Evolutionary conservation across 1,284 basidiomycete species (phyloP), one percentile per base, ranked within the genome.

Genomic region (Cronartium ribicola): DNA sequence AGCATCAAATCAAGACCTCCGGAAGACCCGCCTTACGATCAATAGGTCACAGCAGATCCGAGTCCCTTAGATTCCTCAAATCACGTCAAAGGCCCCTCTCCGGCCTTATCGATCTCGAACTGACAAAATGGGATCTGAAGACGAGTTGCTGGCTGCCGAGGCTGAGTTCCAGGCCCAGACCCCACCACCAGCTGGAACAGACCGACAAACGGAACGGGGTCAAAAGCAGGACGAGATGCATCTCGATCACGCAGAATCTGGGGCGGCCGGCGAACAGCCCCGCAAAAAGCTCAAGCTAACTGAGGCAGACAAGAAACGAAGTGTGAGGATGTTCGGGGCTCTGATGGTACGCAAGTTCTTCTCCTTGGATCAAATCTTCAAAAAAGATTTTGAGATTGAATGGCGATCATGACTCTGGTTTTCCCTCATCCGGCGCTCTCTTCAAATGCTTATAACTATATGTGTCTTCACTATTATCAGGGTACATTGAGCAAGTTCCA

Each of bases 251-350:
- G 66, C 51, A 36, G 22, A 67, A 37, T 2, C 41, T 29, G 67
- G 48, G 5, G 37, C 67, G n/a, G 44, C 67, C 6, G 60, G 64
- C 41, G 59, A 72, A 5, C 69, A 72, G 29, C 69, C 71, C 22
- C 46, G 55, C 8, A 73, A 73, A 55, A 73, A 73, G 41, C 55
- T 73, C 39, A 73, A 73, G 43, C 43, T 73, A 10, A 73, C 71
- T 37, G 71, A 73, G 46, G 71, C 71, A 20, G 71, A 73, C 62
- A 73, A 66, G 64, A 73, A 73, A 59, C 41, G 71, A 65, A 66
- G 41, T 63, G 64, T 66, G 20, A 59, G 71, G n/a, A 73, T 73
- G 71, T 73, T 73, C 44, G 71, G 71, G 5, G 64, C 71, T 41
- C 55, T 73, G 20, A 73, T 73, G 71, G 71, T 73, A 36, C 46